Evolutionary conservation across 495 filamentous ascomycete species (phyloP), one percentile per base, ranked within the genome.

Genomic region (Eremomyces bilateralis): DNA sequence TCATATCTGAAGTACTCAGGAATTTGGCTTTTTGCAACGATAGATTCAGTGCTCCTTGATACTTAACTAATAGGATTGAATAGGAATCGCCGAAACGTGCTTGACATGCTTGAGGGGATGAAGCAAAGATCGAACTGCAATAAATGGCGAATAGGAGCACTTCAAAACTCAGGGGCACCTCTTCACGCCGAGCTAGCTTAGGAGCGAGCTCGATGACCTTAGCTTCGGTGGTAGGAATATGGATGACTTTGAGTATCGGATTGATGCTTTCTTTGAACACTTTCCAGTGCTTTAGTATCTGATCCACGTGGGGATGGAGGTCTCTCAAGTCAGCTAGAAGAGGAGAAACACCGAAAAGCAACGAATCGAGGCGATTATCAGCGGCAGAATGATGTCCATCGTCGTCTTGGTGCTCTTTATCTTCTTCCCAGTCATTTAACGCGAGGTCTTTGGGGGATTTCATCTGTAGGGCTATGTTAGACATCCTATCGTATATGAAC

Each of bases 21-120:
- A 90, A 70, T 27, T 71, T 67, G 1, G 81, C 78, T 40, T 67
- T 73, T 1, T 79, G 63, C 3, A 93, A 54, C 0, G 76, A 72
- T 49, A 84, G 79, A 45, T 91, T 80, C 0, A 77, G 60, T 0
- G 71, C 80, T 44, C 83, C 83, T 4, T 78, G 73, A 44, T 81
- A 90, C 34, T 71, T 68, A n/a, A 58, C 57, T 2, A 81, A 55
- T 10, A 76, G 49, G 8, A 51, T 30, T 6, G 42, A 39, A 36
- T 71, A 69, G 3, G 71, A 65, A 31, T 67, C 56, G 11, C 63
- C 63, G 39, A 76, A 69, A 21, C 59, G 61, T 11, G 49, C 42
- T 35, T 46, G 41, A n/a, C 73, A 71, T 44, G 65, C 56, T 3
- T 50, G 31, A n/a, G 57, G 47, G 6, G 62, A 62, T 56, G 84